phyloP scores from a whole-genome alignment of 495 filamentous ascomycete genomes.

The Cercophora scortea region DNA sequence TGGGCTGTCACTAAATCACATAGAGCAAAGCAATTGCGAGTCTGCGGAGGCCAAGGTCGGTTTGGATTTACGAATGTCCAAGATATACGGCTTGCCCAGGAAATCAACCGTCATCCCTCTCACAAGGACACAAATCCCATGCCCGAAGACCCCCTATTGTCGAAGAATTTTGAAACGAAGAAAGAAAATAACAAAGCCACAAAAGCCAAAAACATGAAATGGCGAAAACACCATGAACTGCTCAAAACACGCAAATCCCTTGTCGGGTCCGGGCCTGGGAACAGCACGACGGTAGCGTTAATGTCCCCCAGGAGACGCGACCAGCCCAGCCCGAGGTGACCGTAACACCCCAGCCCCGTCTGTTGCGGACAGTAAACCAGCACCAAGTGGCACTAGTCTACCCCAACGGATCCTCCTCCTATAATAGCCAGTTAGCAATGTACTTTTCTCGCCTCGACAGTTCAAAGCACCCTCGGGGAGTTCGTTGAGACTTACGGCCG shows the following conservation, averaged over 20 bases:
- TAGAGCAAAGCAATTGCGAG: neutral
- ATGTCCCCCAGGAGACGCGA: constrained; percentile 36
- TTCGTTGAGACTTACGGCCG: constrained; percentile 20
- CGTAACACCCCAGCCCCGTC: constrained; percentile 1
- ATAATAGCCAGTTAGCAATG: neutral
- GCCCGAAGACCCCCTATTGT: constrained; percentile 9
- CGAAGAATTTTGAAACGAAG: neutral
- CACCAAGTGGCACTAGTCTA: too few relatives aligned
- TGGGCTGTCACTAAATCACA: too few relatives aligned
- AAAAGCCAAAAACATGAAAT: too few relatives aligned
- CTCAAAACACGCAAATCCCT: too few relatives aligned
- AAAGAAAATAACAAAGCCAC: too few relatives aligned
- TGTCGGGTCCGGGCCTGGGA: constrained; percentile 14
- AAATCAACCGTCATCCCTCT: constrained; percentile 9
- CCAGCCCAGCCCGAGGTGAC: constrained; percentile 31
- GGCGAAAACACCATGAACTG: too few relatives aligned
- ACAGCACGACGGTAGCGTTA: constrained; percentile 29
- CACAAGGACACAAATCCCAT: constrained; percentile 9
- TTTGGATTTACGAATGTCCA: constrained; percentile 9
- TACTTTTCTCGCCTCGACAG: too few relatives aligned
- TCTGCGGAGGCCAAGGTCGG: constrained; percentile 2
- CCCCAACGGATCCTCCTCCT: constrained; percentile 23
- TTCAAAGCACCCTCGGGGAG: neutral
- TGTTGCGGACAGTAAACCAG: too few relatives aligned
- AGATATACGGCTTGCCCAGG: neutral